Base-by-base conservation (phyloP, 1,284 basidiomycete genomes). In the Fomitopsis betulina region DNA sequence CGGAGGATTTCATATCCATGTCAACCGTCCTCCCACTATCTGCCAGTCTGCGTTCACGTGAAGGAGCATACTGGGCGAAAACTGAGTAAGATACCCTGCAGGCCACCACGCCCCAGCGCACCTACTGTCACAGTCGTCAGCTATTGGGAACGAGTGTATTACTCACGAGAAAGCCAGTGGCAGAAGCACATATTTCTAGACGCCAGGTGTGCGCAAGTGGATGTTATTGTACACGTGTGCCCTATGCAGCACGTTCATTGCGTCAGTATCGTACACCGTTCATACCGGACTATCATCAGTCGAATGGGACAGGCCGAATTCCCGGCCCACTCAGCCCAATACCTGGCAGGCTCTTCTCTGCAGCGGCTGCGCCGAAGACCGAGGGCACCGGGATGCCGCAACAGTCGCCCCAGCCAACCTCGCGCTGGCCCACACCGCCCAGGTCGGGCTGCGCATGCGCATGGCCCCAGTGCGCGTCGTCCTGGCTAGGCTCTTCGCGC, bases 361-460 rank as follows among this genome's bases (percentile, higher is more conserved):
- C 82, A 60, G 77, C 75, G 0, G 89, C 90, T 56, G 92, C 89
- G 13, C 82, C 93, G 69, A 96, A 95, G 3, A 77, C 88, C 37
- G 87, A 90, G 1, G 93, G 93, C 7, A 96, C 87, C 2, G 89
- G 88, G 60, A 96, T 96, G 0, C 94, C 94, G 73, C 94, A 96
- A 70, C 94, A 98, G 70, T 98, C 94, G n/a, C 93, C 96, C 84
- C 94, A 98, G 0, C 84, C 85, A 9, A 77, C 74, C 54, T 82
- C 78, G 55, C 71, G 69, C 66, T 80, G 77, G 2, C 78, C 80
- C 35, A 73, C 77, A 1, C 73, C 80, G 35, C 78, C 78, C 2
- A 77, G 76, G 61, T 87, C 85, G 51, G 76, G 76, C 10, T 54
- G 35, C 0, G 74, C 75, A 69, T 90, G 90, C 2, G 82, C 73